A percentile compares a stretch with the other conserved stretches of the same genome.
Conservation (phyloP, 2,329 filamentous ascomycete genomes). For the Trichothecium sympodiale region DNA sequence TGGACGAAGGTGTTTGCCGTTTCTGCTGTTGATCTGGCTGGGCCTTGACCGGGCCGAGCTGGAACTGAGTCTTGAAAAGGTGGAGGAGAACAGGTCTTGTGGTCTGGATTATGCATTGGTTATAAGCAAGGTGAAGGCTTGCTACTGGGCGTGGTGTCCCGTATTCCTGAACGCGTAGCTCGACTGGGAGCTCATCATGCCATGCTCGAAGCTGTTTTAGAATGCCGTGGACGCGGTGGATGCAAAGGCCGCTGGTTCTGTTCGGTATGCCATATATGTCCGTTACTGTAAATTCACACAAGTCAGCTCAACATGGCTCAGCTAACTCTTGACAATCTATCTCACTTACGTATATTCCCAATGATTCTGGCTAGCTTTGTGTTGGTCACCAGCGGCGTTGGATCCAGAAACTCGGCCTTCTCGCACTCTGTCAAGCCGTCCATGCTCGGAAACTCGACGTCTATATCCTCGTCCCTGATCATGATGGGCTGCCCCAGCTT, state of each 20-base stretch:
- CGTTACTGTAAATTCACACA: conserved; percentile 7
- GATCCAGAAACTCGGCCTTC: conserved; percentile 16
- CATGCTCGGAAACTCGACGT: conserved; percentile 19
- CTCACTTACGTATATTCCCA: conserved; percentile 12
- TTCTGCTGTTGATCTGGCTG: not conserved
- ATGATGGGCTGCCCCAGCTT: conserved; percentile 20
- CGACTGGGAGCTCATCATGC: conserved; percentile 13
- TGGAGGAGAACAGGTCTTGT: conserved; percentile 18
- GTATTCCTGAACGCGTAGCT: conserved; percentile 14
- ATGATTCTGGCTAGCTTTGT: conserved; percentile 18
- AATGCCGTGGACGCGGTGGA: conserved; percentile 16
- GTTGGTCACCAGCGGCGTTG: conserved; percentile 15
- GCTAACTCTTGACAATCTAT: no score
- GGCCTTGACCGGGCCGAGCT: conserved; percentile 6
- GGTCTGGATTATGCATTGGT: conserved; percentile 23
- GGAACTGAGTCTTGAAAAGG: conserved; percentile 18
- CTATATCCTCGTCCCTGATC: conserved; percentile 19
- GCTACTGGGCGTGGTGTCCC: conserved; percentile 13
- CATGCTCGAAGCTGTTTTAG: conserved; percentile 16
- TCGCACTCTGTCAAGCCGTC: conserved; percentile 15
- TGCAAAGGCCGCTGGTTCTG: conserved; percentile 14
- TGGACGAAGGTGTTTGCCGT: conserved; percentile 15
- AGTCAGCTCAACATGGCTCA: not conserved
- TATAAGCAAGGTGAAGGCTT: conserved; percentile 18
- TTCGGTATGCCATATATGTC: conserved; percentile 18